Conservation (phyloP, 208 protist species). For the Crithidia thermophila region DNA sequence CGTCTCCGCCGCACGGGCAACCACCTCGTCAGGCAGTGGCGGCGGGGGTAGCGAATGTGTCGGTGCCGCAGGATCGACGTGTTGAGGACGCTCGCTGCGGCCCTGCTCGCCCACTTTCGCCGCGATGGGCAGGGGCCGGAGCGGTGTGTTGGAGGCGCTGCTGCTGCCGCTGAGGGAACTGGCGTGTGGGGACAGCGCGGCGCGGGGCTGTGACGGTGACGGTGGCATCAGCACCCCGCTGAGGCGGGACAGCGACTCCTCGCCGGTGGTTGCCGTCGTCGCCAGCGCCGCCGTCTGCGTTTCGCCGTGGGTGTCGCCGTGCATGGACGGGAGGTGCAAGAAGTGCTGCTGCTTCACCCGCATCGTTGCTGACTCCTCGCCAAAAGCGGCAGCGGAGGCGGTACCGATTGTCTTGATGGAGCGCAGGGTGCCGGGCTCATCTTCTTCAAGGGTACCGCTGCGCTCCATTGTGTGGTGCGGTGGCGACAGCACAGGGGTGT, state of each 20-base stretch:
- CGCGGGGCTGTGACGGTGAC: constrained; percentile 29
- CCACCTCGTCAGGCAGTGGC: too few relatives aligned
- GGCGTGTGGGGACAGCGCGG: constrained; percentile 3
- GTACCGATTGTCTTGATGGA: background rate
- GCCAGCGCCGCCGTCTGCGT: constrained; percentile 18
- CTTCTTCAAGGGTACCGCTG: constrained; percentile 19
- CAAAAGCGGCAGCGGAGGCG: background rate
- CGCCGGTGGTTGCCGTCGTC: constrained; percentile 9
- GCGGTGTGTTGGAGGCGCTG: background rate
- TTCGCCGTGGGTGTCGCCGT: constrained; percentile 20
- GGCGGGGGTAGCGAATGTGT: too few relatives aligned
- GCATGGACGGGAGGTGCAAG: background rate
- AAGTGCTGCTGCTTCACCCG: constrained; percentile 14
- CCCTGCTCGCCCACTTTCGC: background rate
- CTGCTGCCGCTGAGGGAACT: constrained; percentile 8
- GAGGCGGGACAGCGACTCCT: constrained; percentile 11
- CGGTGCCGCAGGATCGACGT: too few relatives aligned
- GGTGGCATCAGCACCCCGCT: constrained; percentile 29
- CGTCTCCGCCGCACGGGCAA: background rate
- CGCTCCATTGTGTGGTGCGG: background rate
- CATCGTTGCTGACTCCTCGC: background rate
- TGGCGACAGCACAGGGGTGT: background rate
- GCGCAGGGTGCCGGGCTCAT: constrained; percentile 9
- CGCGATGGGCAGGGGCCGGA: background rate
- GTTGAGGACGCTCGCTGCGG: background rate